Evolutionary conservation across 306 rosid genomes (phyloP), one percentile per base, ranked within the genome.

Genomic region (Pyrus communis): DNA sequence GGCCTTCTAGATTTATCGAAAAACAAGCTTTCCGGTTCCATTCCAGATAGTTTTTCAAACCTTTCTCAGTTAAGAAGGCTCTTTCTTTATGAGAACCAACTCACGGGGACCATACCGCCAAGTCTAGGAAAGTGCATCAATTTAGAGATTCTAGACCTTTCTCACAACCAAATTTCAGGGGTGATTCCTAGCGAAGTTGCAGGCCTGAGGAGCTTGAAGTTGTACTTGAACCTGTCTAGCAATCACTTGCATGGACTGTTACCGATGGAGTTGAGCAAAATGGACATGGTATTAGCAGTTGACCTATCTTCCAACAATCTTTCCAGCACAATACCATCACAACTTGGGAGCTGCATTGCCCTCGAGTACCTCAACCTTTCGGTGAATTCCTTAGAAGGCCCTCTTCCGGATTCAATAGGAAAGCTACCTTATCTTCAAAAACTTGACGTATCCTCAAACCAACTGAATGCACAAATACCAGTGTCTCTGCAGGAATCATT

Each of bases 241-340:
- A 95, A 90, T 71, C 68, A 79, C 83, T 81, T 95, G 55, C 61
- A 81, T 31, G 97, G 99, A 7, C 69, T 82, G 38, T 46, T 95
- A 12, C 97, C 97, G 73, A 82, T 92, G 63, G 97, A 95, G 82
- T 84, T 95, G 28, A 89, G 93, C 76, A 95, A 95, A 89, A 95
- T 95, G 99, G 93, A 92, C 55, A 92, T 95, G 99, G 91, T 95
- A 40, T 87, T 95, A 22, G 90, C 92, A 22, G 85, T 95, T 70
- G 99, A 95, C 63, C 75, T 95, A 45, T 95, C 99, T 25, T 76
- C 82, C 63, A 95, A 95, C 81, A 88, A 92, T 71, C 86, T 95
- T 82, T 85, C 91, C 3, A 87, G 91, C n/a, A 77, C 81, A 46
- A 84, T 95, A 69, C 96, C 97, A 2, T 85, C 97, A 25, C 97